phyloP scores from a whole-genome alignment of 1,284 basidiomycete genomes.

The Ganoderma leucocontextum region DNA sequence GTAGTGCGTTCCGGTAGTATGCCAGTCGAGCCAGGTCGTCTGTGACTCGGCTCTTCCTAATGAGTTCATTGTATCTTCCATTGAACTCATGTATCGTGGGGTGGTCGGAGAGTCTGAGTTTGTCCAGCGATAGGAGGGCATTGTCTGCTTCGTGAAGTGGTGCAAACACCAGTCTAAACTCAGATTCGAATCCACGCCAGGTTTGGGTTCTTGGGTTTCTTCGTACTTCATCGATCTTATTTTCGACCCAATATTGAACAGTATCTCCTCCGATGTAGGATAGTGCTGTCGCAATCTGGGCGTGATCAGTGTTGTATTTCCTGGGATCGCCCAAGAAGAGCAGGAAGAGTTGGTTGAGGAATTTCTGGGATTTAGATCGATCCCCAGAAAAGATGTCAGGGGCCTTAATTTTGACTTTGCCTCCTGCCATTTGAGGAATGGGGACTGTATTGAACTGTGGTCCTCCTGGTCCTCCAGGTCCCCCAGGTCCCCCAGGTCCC shows the following conservation, averaged over 20 bases:
- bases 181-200: background rate
- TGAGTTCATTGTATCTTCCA: background rate
- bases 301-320: background rate
- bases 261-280: slow-evolving; percentile 5
- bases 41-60: too few relatives aligned
- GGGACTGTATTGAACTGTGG: background rate
- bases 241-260: background rate
- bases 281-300: background rate
- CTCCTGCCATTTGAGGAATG: background rate
- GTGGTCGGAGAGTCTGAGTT: background rate
- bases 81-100: background rate
- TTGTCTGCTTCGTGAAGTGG: background rate
- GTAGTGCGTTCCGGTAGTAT: too few relatives aligned
- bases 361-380: background rate
- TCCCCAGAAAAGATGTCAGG: background rate
- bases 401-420: slow-evolving; percentile 3
- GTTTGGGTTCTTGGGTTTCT: background rate
- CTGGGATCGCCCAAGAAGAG: background rate
- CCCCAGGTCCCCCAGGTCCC: too few relatives aligned
- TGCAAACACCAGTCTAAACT: background rate
- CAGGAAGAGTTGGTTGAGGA: slow-evolving; percentile 4
- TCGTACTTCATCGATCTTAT: background rate
- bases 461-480: too few relatives aligned
- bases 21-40: too few relatives aligned
- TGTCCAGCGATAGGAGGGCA: background rate